Evolutionary conservation across 805 yeast species (phyloP).

Genomic region (Nakazawaea peltata): DNA sequence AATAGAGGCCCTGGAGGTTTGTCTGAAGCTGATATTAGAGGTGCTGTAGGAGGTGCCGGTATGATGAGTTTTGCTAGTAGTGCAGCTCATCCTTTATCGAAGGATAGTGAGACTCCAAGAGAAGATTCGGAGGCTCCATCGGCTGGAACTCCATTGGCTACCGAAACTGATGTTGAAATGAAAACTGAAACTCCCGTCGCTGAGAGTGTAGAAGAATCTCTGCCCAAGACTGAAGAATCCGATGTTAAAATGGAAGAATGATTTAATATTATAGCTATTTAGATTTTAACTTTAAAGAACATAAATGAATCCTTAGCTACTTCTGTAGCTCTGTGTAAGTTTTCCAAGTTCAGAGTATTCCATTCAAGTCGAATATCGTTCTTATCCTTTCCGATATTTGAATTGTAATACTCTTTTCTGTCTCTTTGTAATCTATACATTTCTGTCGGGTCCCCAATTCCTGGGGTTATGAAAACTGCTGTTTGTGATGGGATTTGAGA

Average conservation of each 20-base stretch:
- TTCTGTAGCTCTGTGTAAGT: constrained; percentile 36
- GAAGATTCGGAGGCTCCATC: background rate
- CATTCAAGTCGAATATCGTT: constrained; percentile 38
- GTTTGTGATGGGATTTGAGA: constrained; percentile 48
- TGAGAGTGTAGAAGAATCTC: constrained; percentile 12
- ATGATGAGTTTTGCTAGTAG: constrained; percentile 24
- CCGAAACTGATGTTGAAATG: constrained; percentile 17
- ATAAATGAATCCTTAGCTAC: constrained; percentile 53
- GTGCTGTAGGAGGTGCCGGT: constrained; percentile 30
- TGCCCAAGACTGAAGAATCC: constrained; percentile 52
- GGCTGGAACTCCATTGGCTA: constrained; percentile 3
- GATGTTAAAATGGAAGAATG: too few relatives aligned
- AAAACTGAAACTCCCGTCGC: constrained; percentile 13
- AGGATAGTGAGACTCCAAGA: background rate
- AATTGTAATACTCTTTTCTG: constrained; percentile 33
- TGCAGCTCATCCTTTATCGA: constrained; percentile 22
- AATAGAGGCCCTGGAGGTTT: constrained; percentile 21
- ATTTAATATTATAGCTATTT: too few relatives aligned
- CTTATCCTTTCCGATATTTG: constrained; percentile 34
- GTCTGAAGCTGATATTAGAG: constrained; percentile 31
- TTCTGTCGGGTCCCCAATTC: constrained; percentile 50
- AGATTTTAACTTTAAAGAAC: too few relatives aligned
- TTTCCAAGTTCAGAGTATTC: constrained; percentile 39
- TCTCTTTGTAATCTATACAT: constrained; percentile 36
- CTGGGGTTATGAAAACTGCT: constrained; percentile 51